Percentiles rank a stretch among this genome's conserved stretches.
These are phyloP conservation scores for Ophiostoma quercus DNA, from an alignment of 2,329 filamentous ascomycete species.

Conservation along the genomic window DNA sequence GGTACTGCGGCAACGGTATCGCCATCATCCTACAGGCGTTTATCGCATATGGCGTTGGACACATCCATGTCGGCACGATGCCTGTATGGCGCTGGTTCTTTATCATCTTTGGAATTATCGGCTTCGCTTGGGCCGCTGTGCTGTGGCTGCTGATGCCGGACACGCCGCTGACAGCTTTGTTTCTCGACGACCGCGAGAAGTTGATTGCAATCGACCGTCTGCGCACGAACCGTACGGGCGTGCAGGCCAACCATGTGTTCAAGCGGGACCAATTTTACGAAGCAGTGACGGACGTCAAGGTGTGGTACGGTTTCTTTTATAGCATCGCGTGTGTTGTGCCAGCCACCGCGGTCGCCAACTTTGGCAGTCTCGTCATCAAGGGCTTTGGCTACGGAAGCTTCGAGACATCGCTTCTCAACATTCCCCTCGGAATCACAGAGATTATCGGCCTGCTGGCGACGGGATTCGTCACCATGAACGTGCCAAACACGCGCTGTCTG, in stretches of 20 bases:
- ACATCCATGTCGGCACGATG: slow-evolving; percentile 40
- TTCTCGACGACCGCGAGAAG: not conserved
- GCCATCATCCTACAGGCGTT: slow-evolving; percentile 52
- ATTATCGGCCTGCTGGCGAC: slow-evolving; percentile 55
- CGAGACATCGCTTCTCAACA: slow-evolving; percentile 55
- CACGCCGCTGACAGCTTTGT: not conserved
- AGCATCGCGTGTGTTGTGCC: slow-evolving; percentile 37
- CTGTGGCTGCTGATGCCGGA: not conserved
- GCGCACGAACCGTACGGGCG: not conserved
- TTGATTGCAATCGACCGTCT: not conserved
- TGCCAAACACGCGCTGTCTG: slow-evolving; percentile 41
- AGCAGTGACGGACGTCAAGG: slow-evolving; percentile 38
- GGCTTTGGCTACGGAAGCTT: slow-evolving; percentile 53
- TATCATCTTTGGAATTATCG: slow-evolving; percentile 46
- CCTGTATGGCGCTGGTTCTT: slow-evolving; percentile 44
- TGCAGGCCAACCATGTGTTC: not conserved
- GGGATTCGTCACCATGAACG: slow-evolving; percentile 39
- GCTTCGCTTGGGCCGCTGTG: slow-evolving; percentile 43
- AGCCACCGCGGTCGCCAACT: slow-evolving; percentile 28
- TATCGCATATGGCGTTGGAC: slow-evolving; percentile 48
- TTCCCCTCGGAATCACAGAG: slow-evolving; percentile 57
- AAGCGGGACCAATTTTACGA: slow-evolving; percentile 39
- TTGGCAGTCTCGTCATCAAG: slow-evolving; percentile 22
- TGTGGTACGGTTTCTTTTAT: slow-evolving; percentile 41
- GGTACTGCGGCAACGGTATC: slow-evolving; percentile 53